Conservation (phyloP, 129 eudicot species). For the Deinandra increscens region DNA sequence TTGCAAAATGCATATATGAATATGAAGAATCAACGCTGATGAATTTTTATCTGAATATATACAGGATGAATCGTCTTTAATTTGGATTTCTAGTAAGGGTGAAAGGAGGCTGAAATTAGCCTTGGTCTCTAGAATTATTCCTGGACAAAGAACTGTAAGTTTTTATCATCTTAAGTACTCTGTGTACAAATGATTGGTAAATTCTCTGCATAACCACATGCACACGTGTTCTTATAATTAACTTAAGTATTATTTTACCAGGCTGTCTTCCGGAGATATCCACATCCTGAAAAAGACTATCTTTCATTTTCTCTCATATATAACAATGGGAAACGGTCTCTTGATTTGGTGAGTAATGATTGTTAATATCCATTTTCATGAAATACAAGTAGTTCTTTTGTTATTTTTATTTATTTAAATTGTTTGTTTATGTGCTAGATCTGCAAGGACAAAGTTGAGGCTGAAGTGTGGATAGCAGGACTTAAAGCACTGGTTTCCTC, state of each 20-base stretch:
- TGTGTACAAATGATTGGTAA: background rate
- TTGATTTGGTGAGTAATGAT: constrained; percentile 78
- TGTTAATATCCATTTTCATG: background rate
- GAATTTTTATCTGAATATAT: constrained; percentile 10
- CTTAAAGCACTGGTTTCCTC: constrained; percentile 66
- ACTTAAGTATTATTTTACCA: constrained; percentile 20
- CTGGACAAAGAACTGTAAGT: constrained; percentile 98
- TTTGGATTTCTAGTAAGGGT: constrained; percentile 86
- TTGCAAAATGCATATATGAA: background rate
- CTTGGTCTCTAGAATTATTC: constrained; percentile 83
- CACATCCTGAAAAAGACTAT: constrained; percentile 90
- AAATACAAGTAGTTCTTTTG: background rate
- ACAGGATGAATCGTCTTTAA: constrained; percentile 78
- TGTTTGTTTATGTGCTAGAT: constrained; percentile 42
- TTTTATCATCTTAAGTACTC: constrained; percentile 13
- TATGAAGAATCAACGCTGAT: constrained; percentile 13
- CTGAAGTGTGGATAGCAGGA: constrained; percentile 95
- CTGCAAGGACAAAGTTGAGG: constrained; percentile 93
- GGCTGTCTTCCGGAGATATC: constrained; percentile 85
- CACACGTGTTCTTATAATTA: background rate
- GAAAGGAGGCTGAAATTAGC: constrained; percentile 81
- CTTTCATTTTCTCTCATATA: constrained; percentile 92
- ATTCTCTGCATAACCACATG: background rate
- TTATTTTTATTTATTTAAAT: background rate
- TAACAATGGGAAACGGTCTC: constrained; percentile 88